phyloP scores from a whole-genome alignment of 371 early-diverging fungal genomes.

The Mucor piriformis region DNA sequence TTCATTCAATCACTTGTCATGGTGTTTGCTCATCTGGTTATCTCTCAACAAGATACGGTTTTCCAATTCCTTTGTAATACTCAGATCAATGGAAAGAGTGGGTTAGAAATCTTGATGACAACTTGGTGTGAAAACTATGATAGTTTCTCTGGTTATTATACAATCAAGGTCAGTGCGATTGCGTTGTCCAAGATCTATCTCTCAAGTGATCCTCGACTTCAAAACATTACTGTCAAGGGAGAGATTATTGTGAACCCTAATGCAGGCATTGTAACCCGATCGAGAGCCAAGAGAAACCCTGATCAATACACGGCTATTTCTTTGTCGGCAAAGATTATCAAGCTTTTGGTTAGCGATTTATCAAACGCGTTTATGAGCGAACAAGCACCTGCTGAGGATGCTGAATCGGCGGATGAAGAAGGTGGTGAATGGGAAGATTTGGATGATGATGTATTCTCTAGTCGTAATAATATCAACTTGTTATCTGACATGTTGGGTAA shows the following conservation, averaged over 20 bases:
- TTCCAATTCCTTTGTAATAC: constrained; percentile 66
- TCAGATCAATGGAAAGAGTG: constrained; percentile 58
- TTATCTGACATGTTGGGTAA: constrained; percentile 55
- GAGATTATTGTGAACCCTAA: constrained; percentile 76
- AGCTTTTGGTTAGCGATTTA: constrained; percentile 77
- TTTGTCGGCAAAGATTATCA: constrained; percentile 81
- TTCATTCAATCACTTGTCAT: constrained; percentile 88
- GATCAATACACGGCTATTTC: constrained; percentile 81
- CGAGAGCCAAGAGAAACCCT: constrained; percentile 60
- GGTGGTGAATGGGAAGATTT: constrained; percentile 68
- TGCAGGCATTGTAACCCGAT: constrained; percentile 62
- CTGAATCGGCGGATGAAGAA: constrained; percentile 49
- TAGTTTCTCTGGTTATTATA: constrained; percentile 76
- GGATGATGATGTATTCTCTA: constrained; percentile 45
- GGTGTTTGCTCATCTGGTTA: constrained; percentile 84
- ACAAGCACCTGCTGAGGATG: constrained; percentile 47
- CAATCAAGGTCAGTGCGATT: constrained; percentile 78
- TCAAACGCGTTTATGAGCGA: constrained; percentile 57
- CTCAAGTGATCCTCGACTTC: constrained; percentile 70
- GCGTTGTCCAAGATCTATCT: constrained; percentile 77
- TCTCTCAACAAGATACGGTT: constrained; percentile 70
- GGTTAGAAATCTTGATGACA: constrained; percentile 69
- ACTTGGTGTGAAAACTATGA: constrained; percentile 80
- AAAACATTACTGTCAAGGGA: constrained; percentile 74
- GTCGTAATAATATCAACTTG: constrained; percentile 51